Evolutionary conservation across 768 basidiomycete species (phyloP), one percentile per base, ranked within the genome.

Genomic region (Lactarius vividus): DNA sequence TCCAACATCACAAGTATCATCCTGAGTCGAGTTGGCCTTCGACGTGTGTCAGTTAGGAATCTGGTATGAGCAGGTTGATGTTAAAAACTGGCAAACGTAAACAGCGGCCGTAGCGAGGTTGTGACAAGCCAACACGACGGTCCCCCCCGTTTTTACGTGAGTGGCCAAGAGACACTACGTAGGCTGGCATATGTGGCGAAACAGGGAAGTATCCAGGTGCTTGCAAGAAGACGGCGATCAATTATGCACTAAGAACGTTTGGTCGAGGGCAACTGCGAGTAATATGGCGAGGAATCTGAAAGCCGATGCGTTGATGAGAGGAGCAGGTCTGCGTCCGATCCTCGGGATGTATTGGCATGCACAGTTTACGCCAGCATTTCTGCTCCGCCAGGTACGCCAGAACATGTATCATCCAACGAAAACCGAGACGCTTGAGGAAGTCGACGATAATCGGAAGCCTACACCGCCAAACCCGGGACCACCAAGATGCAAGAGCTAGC

Each of bases 171-270:
- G 70, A 44, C 3, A 63, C 69, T 4, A 69, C 59, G 66, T 71
- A 74, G 5, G 67, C 64, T 4, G 73, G 68, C 16, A 72, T 72
- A 54, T 74, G 73, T 3, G 73, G 66, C 10, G 72, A 74, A 2
- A 71, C 73, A 28, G 71, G 72, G 67, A 72, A 72, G 61, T 71
- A 73, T n/a, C 70, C 70, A 33, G 26, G 61, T 10, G 72, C 72
- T 61, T 74, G 72, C 33, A 1, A 33, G 33, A 33, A 33, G 33
- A 71, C 49, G 29, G 58, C 62, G 7, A 71, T 69, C 6, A 67
- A 26, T 16, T 46, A 23, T 37, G 35, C 44, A 46, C n/a, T n/a
- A 9, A 23, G 23, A 11, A 10, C 3, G 11, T 10, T 11, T 9
- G 9, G n/a, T 3, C n/a, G 8, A 33, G 31, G 31, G 31, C 33